A percentile compares a stretch with the other conserved stretches of the same genome.
Conservation (phyloP, 495 filamentous ascomycete genomes). For the Aspergillus ostianus region DNA sequence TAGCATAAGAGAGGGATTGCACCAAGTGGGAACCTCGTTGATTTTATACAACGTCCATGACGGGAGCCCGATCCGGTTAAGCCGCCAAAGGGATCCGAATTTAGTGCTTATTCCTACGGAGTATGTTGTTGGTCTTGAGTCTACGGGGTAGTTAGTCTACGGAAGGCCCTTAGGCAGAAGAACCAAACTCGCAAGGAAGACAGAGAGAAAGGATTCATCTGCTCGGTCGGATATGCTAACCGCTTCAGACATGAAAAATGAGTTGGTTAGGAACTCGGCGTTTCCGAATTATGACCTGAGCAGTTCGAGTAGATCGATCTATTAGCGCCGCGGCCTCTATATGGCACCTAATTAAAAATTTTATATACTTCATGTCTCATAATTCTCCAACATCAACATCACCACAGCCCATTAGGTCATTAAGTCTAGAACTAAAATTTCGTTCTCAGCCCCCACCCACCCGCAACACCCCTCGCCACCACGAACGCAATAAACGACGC, state of each 20-base stretch:
- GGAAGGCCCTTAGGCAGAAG: neutral
- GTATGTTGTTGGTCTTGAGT: too few relatives aligned
- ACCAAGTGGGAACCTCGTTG: neutral
- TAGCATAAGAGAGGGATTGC: too few relatives aligned
- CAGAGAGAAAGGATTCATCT: too few relatives aligned
- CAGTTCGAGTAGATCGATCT: neutral
- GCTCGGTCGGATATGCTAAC: too few relatives aligned
- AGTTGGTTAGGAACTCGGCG: neutral
- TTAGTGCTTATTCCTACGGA: neutral
- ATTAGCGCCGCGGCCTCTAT: too few relatives aligned
- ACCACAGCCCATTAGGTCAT: neutral
- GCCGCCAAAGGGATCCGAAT: neutral
- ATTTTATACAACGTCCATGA: neutral
- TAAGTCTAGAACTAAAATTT: conserved; percentile 18
- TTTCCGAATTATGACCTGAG: neutral
- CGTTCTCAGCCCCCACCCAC: conserved; percentile 35
- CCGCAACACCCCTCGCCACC: conserved; percentile 45
- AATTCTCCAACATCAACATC: neutral
- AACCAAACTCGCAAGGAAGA: neutral
- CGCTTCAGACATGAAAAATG: too few relatives aligned
- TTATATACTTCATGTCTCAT: neutral
- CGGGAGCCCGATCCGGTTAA: neutral
- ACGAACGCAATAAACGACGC: conserved; percentile 45
- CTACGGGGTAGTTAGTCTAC: too few relatives aligned
- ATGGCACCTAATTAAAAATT: neutral